Percentiles rank a stretch among this genome's conserved stretches.
Evolutionary conservation across 177 flowering plant genomes (phyloP).

Genomic region (Vitis hybrid): DNA sequence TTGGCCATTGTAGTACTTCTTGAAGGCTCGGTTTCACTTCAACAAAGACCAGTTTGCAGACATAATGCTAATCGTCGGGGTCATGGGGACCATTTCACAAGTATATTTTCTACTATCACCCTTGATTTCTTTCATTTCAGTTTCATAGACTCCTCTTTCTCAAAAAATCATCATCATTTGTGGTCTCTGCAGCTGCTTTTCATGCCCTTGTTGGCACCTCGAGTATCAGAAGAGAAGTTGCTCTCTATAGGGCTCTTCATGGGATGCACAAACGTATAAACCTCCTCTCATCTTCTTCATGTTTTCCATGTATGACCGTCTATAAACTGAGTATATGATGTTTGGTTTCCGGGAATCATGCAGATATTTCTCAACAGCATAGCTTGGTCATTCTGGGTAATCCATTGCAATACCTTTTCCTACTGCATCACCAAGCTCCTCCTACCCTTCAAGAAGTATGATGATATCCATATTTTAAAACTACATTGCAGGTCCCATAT

Average conservation of each 20-base stretch:
- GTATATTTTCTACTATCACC: constrained; percentile 21
- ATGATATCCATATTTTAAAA: background rate
- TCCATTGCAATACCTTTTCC: constrained; percentile 1
- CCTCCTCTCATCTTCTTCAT: background rate
- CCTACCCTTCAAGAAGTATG: background rate
- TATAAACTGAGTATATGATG: background rate
- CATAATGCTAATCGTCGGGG: constrained; percentile 58
- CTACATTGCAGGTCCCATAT: constrained; percentile 75
- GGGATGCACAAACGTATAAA: constrained; percentile 48
- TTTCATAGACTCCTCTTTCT: background rate
- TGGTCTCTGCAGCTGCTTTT: constrained; percentile 60
- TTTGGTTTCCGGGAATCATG: constrained; percentile 14
- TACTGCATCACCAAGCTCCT: constrained; percentile 1
- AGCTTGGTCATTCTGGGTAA: constrained; percentile 88
- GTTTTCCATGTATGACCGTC: background rate
- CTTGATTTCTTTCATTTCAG: background rate
- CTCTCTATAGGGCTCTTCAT: constrained; percentile 75
- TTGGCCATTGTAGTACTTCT: constrained; percentile 57
- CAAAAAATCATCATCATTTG: background rate
- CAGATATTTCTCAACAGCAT: constrained; percentile 76
- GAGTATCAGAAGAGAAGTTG: constrained; percentile 67
- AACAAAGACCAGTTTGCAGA: constrained; percentile 87
- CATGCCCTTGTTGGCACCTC: constrained; percentile 67
- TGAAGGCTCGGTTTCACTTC: constrained; percentile 86
- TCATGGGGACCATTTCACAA: constrained; percentile 64